Evolutionary conservation across 345 rosid genomes (phyloP).

Genomic region (Bruguiera gymnorhiza): DNA sequence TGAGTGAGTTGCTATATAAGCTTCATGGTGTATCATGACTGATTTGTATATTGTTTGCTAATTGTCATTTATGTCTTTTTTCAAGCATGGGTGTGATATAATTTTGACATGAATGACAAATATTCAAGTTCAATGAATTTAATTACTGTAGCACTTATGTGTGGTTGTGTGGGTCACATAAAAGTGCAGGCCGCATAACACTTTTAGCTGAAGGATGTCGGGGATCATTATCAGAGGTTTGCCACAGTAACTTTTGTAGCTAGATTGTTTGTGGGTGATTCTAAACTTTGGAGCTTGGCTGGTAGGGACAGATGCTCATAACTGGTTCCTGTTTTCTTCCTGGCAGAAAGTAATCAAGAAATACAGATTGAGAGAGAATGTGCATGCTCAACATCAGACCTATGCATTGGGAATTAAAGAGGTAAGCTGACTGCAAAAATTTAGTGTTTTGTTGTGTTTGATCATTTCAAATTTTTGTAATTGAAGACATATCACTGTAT

Average conservation of each 20-base stretch:
- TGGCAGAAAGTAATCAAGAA: constrained; percentile 61
- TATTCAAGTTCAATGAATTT: background rate
- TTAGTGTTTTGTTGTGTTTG: constrained; percentile 9
- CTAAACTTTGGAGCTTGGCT: constrained; percentile 5
- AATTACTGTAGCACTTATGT: background rate
- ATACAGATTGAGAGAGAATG: constrained; percentile 72
- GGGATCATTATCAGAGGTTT: constrained; percentile 94
- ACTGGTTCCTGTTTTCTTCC: constrained; percentile 17
- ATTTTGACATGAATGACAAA: background rate
- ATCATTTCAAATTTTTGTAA: constrained; percentile 1
- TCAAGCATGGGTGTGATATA: background rate
- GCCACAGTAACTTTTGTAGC: constrained; percentile 23
- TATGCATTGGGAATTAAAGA: constrained; percentile 98
- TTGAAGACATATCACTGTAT: background rate
- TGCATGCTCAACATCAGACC: constrained; percentile 86
- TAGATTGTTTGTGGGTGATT: background rate
- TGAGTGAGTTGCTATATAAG: no score
- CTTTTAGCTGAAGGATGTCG: constrained; percentile 94
- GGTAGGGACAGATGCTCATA: constrained; percentile 14
- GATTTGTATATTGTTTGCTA: background rate
- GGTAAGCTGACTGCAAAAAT: constrained; percentile 34
- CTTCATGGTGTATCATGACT: no score
- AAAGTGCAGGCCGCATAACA: constrained; percentile 62
- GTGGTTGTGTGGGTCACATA: constrained; percentile 9
- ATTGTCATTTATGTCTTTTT: background rate